Percentiles rank a stretch among this genome's conserved stretches.
phyloP scores from a whole-genome alignment of 257 asterid genomes.

The Eucommia ulmoides region DNA sequence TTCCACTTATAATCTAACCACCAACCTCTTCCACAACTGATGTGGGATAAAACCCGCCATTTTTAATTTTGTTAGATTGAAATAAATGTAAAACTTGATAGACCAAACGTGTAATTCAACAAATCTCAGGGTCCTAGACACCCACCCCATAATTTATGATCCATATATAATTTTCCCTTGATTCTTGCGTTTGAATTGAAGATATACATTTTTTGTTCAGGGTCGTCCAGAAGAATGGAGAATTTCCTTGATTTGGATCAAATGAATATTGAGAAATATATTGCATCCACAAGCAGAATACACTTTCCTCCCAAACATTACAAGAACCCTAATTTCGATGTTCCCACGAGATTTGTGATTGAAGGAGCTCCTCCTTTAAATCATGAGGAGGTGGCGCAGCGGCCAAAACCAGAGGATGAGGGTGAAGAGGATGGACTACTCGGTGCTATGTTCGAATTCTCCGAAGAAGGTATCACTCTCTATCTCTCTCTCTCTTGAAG shows the following conservation, averaged over 20 bases:
- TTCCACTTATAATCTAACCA: no score
- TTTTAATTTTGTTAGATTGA: not conserved
- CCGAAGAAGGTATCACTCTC: conserved; percentile 5
- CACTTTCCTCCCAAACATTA: conserved; percentile 14
- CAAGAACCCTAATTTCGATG: conserved; percentile 7
- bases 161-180: conserved; percentile 2
- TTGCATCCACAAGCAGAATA: conserved; percentile 12
- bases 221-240: conserved; percentile 43
- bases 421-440: conserved; percentile 4
- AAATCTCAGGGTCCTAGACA: no score
- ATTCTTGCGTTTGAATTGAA: not conserved
- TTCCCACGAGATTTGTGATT: not conserved
- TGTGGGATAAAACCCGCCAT: no score
- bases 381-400: not conserved
- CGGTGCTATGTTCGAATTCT: conserved; percentile 4
- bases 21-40: no score
- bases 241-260: conserved; percentile 44
- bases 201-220: conserved; percentile 11
- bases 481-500: no score
- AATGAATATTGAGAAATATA: conserved; percentile 24
- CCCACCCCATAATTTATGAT: not conserved
- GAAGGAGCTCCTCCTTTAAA: not conserved
- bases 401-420: conserved; percentile 3
- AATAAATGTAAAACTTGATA: not conserved
- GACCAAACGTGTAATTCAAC: not conserved